Evolutionary conservation across 371 early-diverging fungal species (phyloP), one percentile per base, ranked within the genome.

Genomic region (Mortierella sp.): DNA sequence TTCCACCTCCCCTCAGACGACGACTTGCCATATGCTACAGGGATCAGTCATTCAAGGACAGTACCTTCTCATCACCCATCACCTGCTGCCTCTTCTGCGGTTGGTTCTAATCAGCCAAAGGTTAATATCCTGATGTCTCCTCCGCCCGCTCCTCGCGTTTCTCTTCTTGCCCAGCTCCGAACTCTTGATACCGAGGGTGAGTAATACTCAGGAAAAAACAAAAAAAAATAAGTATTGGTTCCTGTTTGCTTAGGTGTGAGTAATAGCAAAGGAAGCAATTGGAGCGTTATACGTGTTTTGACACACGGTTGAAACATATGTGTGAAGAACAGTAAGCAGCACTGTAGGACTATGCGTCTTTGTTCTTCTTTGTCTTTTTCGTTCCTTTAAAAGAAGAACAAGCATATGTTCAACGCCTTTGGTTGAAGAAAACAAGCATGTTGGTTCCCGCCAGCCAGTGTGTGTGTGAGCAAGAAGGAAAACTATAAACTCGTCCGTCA

Each of bases 91-190:
- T 46, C 48, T 14, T 46, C 46, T 46, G 46, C 46, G 46, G 46
- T 14, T 46, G 12, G 35, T 18, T 2, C 68, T 38, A 38, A 21
- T 35, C 60, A 75, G 32, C 83, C 79, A 8, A 76, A 56, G 18
- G 83, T 79, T 3, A 63, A 56, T 35, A 10, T 75, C 24, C 75
- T 72, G 12, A 71, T 70, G 32, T 72, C 80, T 54, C 21, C 77
- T 38, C 75, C 84, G 3, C 79, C 76, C 7, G 63, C 21, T 10
- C 43, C 70, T 38, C 76, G 41, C 14, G 21, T 41, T 24, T 68
- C 68, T 21, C 24, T 68, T 21, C 38, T 38, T 24, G 24, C 68
- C 4, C 18, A 41, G 21, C 3, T 68, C 24, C 38, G 68, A 16
- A 18, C 41, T 21, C 21, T 68, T 35, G 38, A 68, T 11, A 35